Evolutionary conservation across 192 early-diverging fungal genomes (phyloP).

Genomic region (Coemansia sp.): DNA sequence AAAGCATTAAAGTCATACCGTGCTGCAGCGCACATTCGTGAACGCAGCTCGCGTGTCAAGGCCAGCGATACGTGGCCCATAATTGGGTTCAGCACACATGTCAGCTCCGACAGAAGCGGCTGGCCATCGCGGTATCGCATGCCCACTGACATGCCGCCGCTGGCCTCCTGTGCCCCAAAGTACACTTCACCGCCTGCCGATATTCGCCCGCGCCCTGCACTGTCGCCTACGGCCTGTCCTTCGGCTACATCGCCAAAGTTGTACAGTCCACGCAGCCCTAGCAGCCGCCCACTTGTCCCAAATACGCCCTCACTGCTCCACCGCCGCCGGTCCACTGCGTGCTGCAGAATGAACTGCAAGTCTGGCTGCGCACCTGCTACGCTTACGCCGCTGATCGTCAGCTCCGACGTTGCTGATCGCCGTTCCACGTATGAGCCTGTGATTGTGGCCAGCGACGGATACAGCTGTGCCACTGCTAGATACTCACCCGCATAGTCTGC

Average conservation of each 20-base stretch:
- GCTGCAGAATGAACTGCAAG: constrained; percentile 41
- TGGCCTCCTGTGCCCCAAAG: constrained; percentile 75
- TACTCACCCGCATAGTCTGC: constrained; percentile 17
- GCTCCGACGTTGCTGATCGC: constrained; percentile 31
- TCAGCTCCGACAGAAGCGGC: constrained; percentile 52
- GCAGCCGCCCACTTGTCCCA: constrained; percentile 71
- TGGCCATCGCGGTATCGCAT: constrained; percentile 66
- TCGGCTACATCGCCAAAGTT: constrained; percentile 61
- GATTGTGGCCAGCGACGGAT: constrained; percentile 43
- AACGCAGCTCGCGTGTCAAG: constrained; percentile 77
- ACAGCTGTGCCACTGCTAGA: constrained; percentile 50
- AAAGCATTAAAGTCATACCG: constrained; percentile 91
- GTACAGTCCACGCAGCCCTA: constrained; percentile 81
- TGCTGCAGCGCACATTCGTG: constrained; percentile 68
- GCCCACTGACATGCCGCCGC: constrained; percentile 81
- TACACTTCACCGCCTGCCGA: constrained; percentile 70
- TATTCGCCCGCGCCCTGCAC: constrained; percentile 28
- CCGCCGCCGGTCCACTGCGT: constrained; percentile 69
- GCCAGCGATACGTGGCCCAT: constrained; percentile 89
- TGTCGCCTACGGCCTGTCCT: constrained; percentile 21
- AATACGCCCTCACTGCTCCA: constrained; percentile 78
- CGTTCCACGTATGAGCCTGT: constrained; percentile 43
- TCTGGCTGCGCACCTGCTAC: constrained; percentile 37
- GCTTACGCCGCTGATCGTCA: constrained; percentile 45
- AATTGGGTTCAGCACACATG: constrained; percentile 83